Conservation (phyloP, 1,139 yeast species). For the Geotrichum cucujoidarum region DNA sequence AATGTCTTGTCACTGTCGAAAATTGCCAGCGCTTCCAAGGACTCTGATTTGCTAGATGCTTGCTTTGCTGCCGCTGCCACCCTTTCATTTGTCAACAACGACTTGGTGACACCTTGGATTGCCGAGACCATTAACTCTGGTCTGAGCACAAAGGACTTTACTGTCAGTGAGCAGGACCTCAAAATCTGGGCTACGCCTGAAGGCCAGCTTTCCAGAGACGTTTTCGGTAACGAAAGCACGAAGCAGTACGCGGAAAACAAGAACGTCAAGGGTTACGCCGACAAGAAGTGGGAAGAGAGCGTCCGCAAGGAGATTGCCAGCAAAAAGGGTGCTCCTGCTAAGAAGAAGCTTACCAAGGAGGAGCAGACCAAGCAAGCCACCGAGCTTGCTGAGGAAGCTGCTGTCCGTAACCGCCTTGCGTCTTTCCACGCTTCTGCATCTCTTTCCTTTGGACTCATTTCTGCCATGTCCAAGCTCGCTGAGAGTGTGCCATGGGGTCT, state of each 20-base stretch:
- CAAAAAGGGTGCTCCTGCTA: constrained; percentile 39
- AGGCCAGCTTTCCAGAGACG: constrained; percentile 66
- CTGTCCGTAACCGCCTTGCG: constrained; percentile 48
- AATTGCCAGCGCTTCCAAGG: constrained; percentile 21
- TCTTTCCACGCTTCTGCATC: constrained; percentile 39
- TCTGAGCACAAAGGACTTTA: constrained; percentile 35
- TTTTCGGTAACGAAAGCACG: constrained; percentile 40
- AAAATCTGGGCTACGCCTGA: constrained; percentile 64
- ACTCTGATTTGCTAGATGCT: constrained; percentile 36
- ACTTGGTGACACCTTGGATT: constrained; percentile 50
- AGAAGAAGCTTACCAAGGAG: constrained; percentile 65
- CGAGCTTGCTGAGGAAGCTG: constrained; percentile 57
- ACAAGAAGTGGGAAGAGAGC: constrained; percentile 83
- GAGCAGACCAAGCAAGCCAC: constrained; percentile 59
- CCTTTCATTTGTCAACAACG: constrained; percentile 65
- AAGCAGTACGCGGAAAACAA: constrained; percentile 43
- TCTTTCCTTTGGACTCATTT: constrained; percentile 51
- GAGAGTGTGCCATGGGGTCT: constrained; percentile 62
- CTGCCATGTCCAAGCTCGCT: constrained; percentile 49
- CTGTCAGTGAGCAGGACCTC: constrained; percentile 44
- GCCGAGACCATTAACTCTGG: constrained; percentile 38
- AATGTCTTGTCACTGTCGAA: constrained; percentile 32
- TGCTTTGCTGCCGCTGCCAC: constrained; percentile 59
- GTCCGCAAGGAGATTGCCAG: constrained; percentile 68
- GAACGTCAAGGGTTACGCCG: constrained; percentile 77